Evolutionary conservation across 169 alveolate species (phyloP).

Genomic region (Theileria annulata): DNA sequence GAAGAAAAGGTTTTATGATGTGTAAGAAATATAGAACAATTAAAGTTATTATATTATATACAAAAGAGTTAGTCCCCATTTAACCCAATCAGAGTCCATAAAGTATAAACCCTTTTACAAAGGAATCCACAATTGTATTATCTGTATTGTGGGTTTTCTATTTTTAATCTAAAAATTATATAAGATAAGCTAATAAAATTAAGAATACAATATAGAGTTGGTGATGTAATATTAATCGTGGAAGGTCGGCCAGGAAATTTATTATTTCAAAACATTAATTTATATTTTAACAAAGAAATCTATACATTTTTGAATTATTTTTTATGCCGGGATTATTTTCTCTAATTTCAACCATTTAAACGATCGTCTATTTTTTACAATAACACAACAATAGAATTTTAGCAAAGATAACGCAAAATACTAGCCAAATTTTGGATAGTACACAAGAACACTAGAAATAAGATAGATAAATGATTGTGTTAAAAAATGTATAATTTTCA

Average conservation of each 20-base stretch:
- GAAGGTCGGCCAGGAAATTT: constrained; percentile 5
- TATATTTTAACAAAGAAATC: constrained; percentile 15
- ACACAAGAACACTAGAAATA: not conserved
- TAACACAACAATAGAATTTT: not conserved
- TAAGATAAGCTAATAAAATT: not conserved
- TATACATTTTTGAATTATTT: constrained; percentile 17
- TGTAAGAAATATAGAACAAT: not conserved
- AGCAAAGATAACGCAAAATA: not conserved
- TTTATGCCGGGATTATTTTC: not conserved
- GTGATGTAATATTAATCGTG: not conserved
- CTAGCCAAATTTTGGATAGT: not conserved
- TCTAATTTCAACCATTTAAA: not conserved
- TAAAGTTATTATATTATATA: not conserved
- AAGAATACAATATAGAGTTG: not conserved
- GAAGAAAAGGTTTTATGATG: not conserved
- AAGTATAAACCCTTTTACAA: not conserved
- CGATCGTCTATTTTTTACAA: not conserved
- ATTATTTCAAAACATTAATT: not conserved
- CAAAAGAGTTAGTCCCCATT: constrained; percentile 11
- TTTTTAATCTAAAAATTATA: constrained; percentile 1
- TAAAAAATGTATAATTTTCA: constrained; percentile 81
- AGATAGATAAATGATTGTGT: not conserved
- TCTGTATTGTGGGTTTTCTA: not conserved
- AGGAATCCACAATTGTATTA: constrained; percentile 2
- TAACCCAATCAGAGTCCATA: constrained; percentile 3